Conservation (phyloP, 352 stramenopile genomes). For the Pythium phragmitis region DNA sequence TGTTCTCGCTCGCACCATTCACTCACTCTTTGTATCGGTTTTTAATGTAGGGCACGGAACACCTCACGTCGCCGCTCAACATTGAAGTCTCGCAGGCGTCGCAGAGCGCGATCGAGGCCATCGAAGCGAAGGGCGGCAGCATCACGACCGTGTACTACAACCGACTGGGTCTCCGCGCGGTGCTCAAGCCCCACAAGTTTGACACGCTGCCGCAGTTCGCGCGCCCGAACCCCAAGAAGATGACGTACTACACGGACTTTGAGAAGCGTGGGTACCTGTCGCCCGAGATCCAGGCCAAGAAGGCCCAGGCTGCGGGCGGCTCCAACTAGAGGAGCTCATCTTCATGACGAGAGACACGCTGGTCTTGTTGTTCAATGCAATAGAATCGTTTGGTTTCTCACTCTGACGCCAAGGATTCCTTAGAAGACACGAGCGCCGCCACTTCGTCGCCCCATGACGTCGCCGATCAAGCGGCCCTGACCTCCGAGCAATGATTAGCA, state of each 20-base stretch:
- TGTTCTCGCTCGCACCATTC: not conserved
- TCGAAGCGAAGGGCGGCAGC: slow-evolving; percentile 93
- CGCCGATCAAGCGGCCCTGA: slow-evolving; percentile 35
- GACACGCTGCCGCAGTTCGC: slow-evolving; percentile 91
- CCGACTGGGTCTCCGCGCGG: slow-evolving; percentile 90
- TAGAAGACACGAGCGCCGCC: slow-evolving; percentile 29
- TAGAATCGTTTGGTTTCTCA: slow-evolving; percentile 8
- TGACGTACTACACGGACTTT: slow-evolving; percentile 97
- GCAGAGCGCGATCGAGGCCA: slow-evolving; percentile 90
- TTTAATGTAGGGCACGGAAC: slow-evolving; percentile 54
- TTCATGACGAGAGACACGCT: not conserved
- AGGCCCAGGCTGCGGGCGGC: slow-evolving; percentile 46
- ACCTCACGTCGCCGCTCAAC: slow-evolving; percentile 88
- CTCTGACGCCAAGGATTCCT: not conserved
- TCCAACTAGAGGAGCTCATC: slow-evolving; percentile 20
- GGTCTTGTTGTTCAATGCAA: not conserved
- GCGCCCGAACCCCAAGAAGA: slow-evolving; percentile 94
- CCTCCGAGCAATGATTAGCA: not conserved
- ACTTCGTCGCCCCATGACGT: slow-evolving; percentile 3
- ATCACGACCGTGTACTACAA: slow-evolving; percentile 98
- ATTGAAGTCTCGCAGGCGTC: slow-evolving; percentile 96
- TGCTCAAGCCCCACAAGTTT: slow-evolving; percentile 97
- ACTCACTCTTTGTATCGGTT: not conserved
- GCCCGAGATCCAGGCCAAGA: slow-evolving; percentile 94
- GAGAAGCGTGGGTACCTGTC: slow-evolving; percentile 97